Base-by-base conservation (phyloP, 306 rosid species). In the Cucurbita maxima region DNA sequence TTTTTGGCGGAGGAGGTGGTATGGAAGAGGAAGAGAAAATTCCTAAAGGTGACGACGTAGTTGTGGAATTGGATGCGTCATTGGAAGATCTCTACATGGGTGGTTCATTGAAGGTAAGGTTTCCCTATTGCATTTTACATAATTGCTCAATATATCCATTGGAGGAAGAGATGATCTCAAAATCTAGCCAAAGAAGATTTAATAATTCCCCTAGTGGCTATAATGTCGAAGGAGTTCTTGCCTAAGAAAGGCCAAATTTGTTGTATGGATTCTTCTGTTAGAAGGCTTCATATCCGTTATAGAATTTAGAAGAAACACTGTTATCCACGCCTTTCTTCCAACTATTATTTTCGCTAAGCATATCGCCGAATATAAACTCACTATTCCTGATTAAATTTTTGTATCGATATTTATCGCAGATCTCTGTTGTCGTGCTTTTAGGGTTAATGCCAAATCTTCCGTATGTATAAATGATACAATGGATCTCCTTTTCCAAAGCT, bases 41-140 rank as follows among this genome's bases (percentile, higher is more conserved):
- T 25, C 80, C 78, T 6, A 94, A 91, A 86, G 99, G 99, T 9
- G 97, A 94, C 57, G 97, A 94, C 10, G 96, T 91, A 36, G 43
- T 89, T 75, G 81, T 94, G 8, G 97, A 94, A 41, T 78, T 94
- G 86, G 99, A 91, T 45, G 97, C 97, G 13, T 57, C 88, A 38
- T 81, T 94, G 34, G 99, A 91, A 79, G 99, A 94, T 85, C 82
- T 94, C 71, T 94, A 94, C 79, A 86, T 91, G 96, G 99, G 99
- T 34, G 99, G 97, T 76, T 85, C 99, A 53, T 84, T 94, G 80
- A 86, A 91, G 90, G 99, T 90, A 80, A 83, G 76, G 54, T 15
- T 70, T 69, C 36, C 11, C 74, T 69, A 8, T 48, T 69, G 74
- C 55, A 47, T 47, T 68, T 68, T 47, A 47, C 55, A 47, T 68